These are phyloP conservation scores for Tulasnella sp. DNA, from an alignment of 768 basidiomycete genomes.

Conservation along the genomic window DNA sequence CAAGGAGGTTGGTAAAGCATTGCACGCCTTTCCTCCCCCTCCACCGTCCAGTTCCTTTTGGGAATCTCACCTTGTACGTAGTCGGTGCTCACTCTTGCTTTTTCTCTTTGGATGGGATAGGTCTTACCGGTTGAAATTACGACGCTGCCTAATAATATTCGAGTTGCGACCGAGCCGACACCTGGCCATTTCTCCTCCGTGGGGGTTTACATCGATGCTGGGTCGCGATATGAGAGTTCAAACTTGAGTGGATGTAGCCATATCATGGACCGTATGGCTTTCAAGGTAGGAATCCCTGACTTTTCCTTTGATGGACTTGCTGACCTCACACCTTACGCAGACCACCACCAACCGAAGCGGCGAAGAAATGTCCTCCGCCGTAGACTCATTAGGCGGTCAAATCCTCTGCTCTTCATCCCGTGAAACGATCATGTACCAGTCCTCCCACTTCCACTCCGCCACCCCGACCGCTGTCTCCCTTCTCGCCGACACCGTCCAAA, in stretches of 20 bases:
- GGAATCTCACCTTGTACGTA: background rate
- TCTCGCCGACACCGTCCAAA: constrained; percentile 82
- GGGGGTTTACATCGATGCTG: constrained; percentile 90
- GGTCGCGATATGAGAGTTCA: constrained; percentile 76
- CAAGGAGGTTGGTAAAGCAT: constrained; percentile 9
- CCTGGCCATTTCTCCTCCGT: constrained; percentile 93
- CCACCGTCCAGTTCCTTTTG: background rate
- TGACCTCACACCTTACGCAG: constrained; percentile 36
- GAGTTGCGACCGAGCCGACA: constrained; percentile 83
- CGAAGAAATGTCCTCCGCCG: constrained; percentile 69
- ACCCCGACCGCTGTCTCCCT: constrained; percentile 78
- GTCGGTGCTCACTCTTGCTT: background rate
- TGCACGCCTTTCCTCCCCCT: background rate
- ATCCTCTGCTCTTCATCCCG: constrained; percentile 85
- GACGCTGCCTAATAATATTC: constrained; percentile 81
- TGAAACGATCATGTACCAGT: constrained; percentile 97
- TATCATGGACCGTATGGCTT: constrained; percentile 91
- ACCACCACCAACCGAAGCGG: constrained; percentile 63
- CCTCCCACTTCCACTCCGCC: constrained; percentile 79
- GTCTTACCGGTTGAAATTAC: constrained; percentile 46
- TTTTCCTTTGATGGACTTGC: background rate
- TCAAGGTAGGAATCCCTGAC: constrained; percentile 61
- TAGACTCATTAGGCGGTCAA: constrained; percentile 82
- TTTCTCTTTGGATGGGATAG: constrained; percentile 11
- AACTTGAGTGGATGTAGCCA: constrained; percentile 75